Percentiles rank a stretch among this genome's conserved stretches.
phyloP scores from a whole-genome alignment of 2,329 filamentous ascomycete species.

The Herpotrichia juniperi region DNA sequence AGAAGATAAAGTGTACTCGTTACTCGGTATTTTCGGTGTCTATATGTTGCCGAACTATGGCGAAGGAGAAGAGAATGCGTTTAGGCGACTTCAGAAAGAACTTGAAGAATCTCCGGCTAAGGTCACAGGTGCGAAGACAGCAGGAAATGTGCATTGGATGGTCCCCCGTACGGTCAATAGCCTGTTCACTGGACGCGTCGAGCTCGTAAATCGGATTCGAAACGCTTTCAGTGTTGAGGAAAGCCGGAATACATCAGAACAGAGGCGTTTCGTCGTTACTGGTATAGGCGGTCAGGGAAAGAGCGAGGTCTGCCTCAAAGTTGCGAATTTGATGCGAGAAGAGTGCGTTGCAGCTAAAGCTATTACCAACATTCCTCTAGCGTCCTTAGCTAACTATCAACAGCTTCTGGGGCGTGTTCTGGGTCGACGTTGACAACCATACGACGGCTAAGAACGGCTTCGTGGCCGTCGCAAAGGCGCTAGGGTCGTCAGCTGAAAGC shows the following conservation, averaged over 20 bases:
- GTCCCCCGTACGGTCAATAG: slow-evolving; percentile 22
- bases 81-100: no score
- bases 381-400: slow-evolving; percentile 10
- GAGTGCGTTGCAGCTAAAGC: slow-evolving; percentile 18
- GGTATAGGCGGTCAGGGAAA: slow-evolving; percentile 39
- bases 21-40: no score
- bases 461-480: slow-evolving; percentile 22
- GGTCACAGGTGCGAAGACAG: no score
- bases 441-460: slow-evolving; percentile 28
- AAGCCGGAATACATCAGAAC: slow-evolving; percentile 13
- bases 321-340: slow-evolving; percentile 25
- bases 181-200: slow-evolving; percentile 26
- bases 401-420: slow-evolving; percentile 43
- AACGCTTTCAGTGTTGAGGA: no score
- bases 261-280: slow-evolving; percentile 32
- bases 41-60: no score
- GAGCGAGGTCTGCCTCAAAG: slow-evolving; percentile 39
- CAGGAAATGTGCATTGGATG: slow-evolving; percentile 31
- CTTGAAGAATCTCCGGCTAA: no score
- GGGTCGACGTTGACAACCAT: slow-evolving; percentile 32
- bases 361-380: neutral
- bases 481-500: slow-evolving; percentile 16
- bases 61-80: no score
- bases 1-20: no score
- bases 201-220: slow-evolving; percentile 16